Conservation (phyloP, 768 basidiomycete genomes). For the Boletus patriciae region DNA sequence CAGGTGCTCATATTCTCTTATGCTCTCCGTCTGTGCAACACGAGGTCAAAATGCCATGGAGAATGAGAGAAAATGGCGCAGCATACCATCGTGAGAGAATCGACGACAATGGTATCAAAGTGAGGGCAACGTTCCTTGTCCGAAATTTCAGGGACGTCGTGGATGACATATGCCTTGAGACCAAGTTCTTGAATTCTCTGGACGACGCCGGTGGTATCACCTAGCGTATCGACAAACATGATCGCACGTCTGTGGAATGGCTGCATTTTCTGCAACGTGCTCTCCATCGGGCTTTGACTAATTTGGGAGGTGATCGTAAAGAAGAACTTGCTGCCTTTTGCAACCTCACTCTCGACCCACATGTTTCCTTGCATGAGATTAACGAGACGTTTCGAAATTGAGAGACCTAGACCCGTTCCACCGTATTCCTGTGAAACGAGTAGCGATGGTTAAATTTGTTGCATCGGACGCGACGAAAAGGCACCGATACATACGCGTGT, state of each 20-base stretch:
- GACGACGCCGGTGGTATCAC: constrained; percentile 73
- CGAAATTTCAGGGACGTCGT: constrained; percentile 76
- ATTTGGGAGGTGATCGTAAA: constrained; percentile 93
- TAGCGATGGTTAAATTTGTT: constrained; percentile 17
- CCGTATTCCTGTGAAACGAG: constrained; percentile 75
- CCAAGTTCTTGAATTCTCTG: constrained; percentile 77
- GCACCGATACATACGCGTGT: constrained; percentile 62
- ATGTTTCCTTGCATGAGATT: constrained; percentile 97
- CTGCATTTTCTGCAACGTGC: constrained; percentile 73
- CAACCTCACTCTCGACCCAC: constrained; percentile 97
- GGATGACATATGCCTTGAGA: constrained; percentile 72
- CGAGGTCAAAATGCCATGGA: constrained; percentile 13
- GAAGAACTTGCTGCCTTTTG: constrained; percentile 92
- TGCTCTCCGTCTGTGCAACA: constrained; percentile 69
- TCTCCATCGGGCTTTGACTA: constrained; percentile 70
- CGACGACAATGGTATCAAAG: constrained; percentile 94
- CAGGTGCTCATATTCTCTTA: constrained; percentile 91
- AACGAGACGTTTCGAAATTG: constrained; percentile 96
- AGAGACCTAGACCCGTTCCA: constrained; percentile 93
- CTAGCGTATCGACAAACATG: constrained; percentile 85
- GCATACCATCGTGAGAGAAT: constrained; percentile 81
- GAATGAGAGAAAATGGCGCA: constrained; percentile 9
- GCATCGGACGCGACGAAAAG: constrained; percentile 8
- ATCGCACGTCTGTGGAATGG: constrained; percentile 88
- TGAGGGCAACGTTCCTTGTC: constrained; percentile 82